Evolutionary conservation across 495 filamentous ascomycete species (phyloP).

Genomic region (Schizothecium vesticola): DNA sequence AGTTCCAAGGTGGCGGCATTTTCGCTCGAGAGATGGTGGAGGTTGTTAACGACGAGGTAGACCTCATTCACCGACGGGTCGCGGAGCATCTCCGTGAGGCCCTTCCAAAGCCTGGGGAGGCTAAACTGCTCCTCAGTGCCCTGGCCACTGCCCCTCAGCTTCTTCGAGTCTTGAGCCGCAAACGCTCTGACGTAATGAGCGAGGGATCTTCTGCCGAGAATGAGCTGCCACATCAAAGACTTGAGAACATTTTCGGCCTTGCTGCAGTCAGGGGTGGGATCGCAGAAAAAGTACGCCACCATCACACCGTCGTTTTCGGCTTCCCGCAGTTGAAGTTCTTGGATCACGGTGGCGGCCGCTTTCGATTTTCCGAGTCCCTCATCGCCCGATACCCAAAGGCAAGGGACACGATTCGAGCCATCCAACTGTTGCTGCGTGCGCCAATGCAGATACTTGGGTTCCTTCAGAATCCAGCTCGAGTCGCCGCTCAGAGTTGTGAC

Average conservation of each 20-base stretch:
- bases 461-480: constrained; percentile 11
- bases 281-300: constrained; percentile 14
- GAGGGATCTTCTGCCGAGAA: constrained; percentile 9
- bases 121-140: constrained; percentile 9
- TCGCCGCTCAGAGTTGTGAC: constrained; percentile 9
- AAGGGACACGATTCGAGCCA: neutral
- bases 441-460: constrained; percentile 8
- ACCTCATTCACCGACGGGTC: constrained; percentile 10
- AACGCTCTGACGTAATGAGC: constrained; percentile 13
- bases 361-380: constrained; percentile 14
- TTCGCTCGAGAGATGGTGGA: constrained; percentile 12
- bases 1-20: neutral
- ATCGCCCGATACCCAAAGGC: constrained; percentile 12
- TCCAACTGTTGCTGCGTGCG: neutral
- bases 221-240: constrained; percentile 14
- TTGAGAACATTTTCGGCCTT: constrained; percentile 9
- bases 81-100: constrained; percentile 9
- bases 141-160: neutral
- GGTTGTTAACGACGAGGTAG: constrained; percentile 12
- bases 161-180: constrained; percentile 5
- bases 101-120: constrained; percentile 11
- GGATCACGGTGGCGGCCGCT: constrained; percentile 7
- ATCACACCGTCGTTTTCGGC: neutral
- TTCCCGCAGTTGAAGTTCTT: constrained; percentile 1
- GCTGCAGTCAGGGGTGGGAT: constrained; percentile 3